Conservation (phyloP, 352 stramenopile genomes). For the Globisporangium heterothallicum region DNA sequence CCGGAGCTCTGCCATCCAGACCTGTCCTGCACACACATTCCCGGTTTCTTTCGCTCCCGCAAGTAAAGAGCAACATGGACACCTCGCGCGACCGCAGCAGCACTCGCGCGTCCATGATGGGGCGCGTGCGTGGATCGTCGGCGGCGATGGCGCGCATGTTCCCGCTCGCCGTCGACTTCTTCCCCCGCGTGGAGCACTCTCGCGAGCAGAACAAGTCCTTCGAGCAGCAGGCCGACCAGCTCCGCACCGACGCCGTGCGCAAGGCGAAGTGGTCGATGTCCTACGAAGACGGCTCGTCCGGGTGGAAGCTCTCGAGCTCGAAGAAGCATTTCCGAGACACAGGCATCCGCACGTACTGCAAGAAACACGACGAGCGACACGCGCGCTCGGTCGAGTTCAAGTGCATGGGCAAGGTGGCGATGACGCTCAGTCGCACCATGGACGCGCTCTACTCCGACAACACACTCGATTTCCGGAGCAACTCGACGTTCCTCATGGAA, state of each 20-base stretch:
- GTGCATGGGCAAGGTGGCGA: conserved; percentile 50
- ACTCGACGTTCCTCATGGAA: conserved; percentile 48
- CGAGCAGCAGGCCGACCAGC: conserved; percentile 25
- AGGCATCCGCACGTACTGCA: conserved; percentile 55
- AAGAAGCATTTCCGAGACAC: conserved; percentile 63
- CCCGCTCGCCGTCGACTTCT: conserved; percentile 40
- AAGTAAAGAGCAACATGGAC: conserved; percentile 18
- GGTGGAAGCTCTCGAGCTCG: conserved; percentile 68
- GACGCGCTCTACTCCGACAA: conserved; percentile 55
- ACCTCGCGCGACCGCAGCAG: conserved; percentile 17
- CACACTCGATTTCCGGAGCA: conserved; percentile 51
- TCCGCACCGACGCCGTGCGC: conserved; percentile 30
- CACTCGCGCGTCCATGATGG: conserved; percentile 31
- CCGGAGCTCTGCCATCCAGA: no score
- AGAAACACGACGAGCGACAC: conserved; percentile 25
- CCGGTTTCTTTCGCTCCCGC: neutral
- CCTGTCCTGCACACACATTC: neutral
- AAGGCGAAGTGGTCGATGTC: conserved; percentile 54
- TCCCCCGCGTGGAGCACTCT: conserved; percentile 30
- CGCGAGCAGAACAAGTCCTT: conserved; percentile 35
- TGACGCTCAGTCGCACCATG: conserved; percentile 44
- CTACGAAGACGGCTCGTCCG: conserved; percentile 47
- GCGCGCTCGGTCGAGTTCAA: conserved; percentile 50
- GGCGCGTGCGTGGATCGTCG: conserved; percentile 19
- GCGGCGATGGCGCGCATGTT: conserved; percentile 19